These are phyloP conservation scores for Saccharomycopsis malanga DNA, from an alignment of 805 yeast species.

Conservation along the genomic window DNA sequence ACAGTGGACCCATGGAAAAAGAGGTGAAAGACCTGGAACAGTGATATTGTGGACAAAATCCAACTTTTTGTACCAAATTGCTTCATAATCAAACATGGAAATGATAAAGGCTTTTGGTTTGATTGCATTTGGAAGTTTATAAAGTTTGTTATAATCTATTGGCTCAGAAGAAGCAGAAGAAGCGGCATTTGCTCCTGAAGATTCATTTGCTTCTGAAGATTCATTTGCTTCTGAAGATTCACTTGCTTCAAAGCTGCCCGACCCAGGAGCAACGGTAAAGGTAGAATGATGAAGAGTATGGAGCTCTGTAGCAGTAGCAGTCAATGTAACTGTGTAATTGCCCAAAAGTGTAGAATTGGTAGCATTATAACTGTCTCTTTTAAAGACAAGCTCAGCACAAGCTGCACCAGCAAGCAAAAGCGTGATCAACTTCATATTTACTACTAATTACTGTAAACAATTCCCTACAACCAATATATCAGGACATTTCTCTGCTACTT, in stretches of 20 bases:
- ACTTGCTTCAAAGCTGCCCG: background rate
- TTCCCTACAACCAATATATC: background rate
- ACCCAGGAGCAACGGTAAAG: background rate
- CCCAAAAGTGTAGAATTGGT: background rate
- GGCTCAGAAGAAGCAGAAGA: background rate
- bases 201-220: background rate
- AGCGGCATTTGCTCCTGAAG: background rate
- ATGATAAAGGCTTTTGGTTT: slow-evolving; percentile 49
- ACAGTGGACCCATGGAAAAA: slow-evolving; percentile 52
- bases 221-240: background rate
- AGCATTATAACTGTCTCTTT: background rate
- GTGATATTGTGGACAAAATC: slow-evolving; percentile 48
- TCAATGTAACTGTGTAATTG: background rate
- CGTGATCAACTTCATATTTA: slow-evolving; percentile 15
- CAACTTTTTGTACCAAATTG: slow-evolving; percentile 44
- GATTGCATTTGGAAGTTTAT: slow-evolving; percentile 13
- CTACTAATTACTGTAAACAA: too few relatives aligned
- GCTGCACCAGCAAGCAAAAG: background rate
- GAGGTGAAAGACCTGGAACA: slow-evolving; percentile 59
- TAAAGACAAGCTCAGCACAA: background rate
- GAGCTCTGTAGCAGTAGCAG: background rate
- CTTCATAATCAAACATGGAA: slow-evolving; percentile 49
- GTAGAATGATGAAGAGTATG: background rate
- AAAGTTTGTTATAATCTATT: slow-evolving; percentile 5
- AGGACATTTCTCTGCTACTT: background rate